Evolutionary conservation across 2,329 filamentous ascomycete species (phyloP).

Genomic region (Stachybotrys chartarum): DNA sequence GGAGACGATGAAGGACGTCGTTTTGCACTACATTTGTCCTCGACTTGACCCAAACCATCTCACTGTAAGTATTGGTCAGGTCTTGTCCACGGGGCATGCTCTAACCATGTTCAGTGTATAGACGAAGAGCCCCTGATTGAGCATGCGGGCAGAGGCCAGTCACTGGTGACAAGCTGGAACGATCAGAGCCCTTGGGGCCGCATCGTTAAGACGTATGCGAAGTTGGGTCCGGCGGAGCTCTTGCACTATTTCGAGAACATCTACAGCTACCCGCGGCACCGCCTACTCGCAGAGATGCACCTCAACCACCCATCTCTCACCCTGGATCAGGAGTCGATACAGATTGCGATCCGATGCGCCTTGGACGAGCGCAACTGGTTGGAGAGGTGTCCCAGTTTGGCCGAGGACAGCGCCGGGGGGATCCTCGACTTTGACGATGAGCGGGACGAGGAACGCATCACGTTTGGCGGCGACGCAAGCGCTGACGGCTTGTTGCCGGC

Average conservation of each 20-base stretch:
- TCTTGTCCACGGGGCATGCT: background rate
- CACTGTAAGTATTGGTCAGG: slow-evolving; percentile 18
- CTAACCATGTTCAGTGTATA: slow-evolving; percentile 10
- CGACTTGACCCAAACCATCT: slow-evolving; percentile 30
- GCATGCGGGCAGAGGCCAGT: slow-evolving; percentile 17
- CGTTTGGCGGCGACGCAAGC: slow-evolving; percentile 26
- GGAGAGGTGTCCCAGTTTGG: slow-evolving; percentile 19
- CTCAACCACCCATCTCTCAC: slow-evolving; percentile 33
- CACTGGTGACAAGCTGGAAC: slow-evolving; percentile 24
- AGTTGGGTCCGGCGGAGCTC: slow-evolving; percentile 42
- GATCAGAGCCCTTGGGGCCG: slow-evolving; percentile 29
- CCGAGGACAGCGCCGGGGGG: slow-evolving; percentile 27
- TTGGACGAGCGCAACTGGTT: slow-evolving; percentile 30
- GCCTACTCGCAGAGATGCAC: slow-evolving; percentile 34
- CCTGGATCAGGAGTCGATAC: slow-evolving; percentile 37
- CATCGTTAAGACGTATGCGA: slow-evolving; percentile 38
- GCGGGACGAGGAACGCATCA: slow-evolving; percentile 22
- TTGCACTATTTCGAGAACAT: slow-evolving; percentile 40
- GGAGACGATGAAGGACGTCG: slow-evolving; percentile 34
- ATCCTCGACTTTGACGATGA: slow-evolving; percentile 34
- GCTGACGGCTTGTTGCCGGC: slow-evolving; percentile 26
- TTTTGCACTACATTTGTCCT: slow-evolving; percentile 39
- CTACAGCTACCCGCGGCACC: slow-evolving; percentile 36
- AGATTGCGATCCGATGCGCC: slow-evolving; percentile 28
- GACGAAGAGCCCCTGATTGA: slow-evolving; percentile 14